Evolutionary conservation across 179 eudicot species (phyloP), one percentile per base, ranked within the genome.

Genomic region (Gypsophila paniculata): DNA sequence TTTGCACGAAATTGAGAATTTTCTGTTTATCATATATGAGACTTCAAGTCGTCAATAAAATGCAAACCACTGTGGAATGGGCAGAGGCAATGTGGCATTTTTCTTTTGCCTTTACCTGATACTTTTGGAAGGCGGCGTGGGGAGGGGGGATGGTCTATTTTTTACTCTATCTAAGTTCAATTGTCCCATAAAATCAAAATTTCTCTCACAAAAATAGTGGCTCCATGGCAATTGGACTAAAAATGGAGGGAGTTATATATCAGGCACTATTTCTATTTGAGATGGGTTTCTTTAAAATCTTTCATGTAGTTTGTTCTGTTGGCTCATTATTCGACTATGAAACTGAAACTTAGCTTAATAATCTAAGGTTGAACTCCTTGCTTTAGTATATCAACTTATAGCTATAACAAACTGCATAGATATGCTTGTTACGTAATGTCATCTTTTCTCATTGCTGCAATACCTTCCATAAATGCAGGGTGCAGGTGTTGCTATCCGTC

Each of bases 401-500:
- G 10, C 53, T 51, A 19, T 29, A 17, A 25, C 23, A 12, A 65
- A 26, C 36, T 32, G 23, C 64, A 18, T 32, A 49, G 8, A 25
- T 26, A 21, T 25, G 21, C 25, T 25, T n/a, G 32, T 77, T 68
- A 77, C 46, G 18, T 10, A 51, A 18, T 29, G 1, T 1, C 34
- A 29, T 29, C 34, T 29, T 29, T 29, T 29, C 34, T 29, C 34
- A 29, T 29, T 29, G 57, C 46, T 38, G 19, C 44, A 7, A 32
- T 55, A n/a, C 14, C 36, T 70, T 70, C 66, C 67, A 22, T 65
- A 32, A 42, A 58, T 81, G 52, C 90, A 93, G 98, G 93, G 96
- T 79, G 95, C 98, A 49, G 93, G 97, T 21, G 61, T 82, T 67
- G 89, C 97, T 57, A 83, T 93, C 71, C 97, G 97, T 72, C 90